Percentiles rank a stretch among this genome's conserved stretches.
Conservation (phyloP, 2,329 filamentous ascomycete genomes). For the Boeremia exigua region DNA sequence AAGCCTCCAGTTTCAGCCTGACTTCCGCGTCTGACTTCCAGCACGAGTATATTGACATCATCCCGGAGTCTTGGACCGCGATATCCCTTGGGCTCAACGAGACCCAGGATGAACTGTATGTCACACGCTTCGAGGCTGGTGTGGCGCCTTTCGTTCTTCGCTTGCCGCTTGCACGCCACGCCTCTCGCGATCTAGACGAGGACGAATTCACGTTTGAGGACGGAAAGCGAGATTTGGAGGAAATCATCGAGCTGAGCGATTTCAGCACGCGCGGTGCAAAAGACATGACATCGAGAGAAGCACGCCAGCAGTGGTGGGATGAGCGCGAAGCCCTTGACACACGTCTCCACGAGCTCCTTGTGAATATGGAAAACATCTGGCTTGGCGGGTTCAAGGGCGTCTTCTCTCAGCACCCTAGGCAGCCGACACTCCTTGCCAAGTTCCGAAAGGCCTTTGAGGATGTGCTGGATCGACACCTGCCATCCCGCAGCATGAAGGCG, state of each 20-base stretch:
- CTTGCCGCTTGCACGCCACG: slow-evolving; percentile 82
- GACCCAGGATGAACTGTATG: slow-evolving; percentile 80
- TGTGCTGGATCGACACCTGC: slow-evolving; percentile 82
- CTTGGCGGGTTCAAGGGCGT: slow-evolving; percentile 93
- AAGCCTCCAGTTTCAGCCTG: slow-evolving; percentile 43
- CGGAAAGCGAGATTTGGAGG: slow-evolving; percentile 77
- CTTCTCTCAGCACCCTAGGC: slow-evolving; percentile 75
- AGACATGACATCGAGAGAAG: slow-evolving; percentile 74
- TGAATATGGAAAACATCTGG: slow-evolving; percentile 91
- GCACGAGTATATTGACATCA: slow-evolving; percentile 80
- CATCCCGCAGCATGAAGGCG: slow-evolving; percentile 73
- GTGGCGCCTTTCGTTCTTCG: slow-evolving; percentile 84
- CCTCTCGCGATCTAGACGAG: slow-evolving; percentile 77
- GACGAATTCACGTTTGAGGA: slow-evolving; percentile 85
- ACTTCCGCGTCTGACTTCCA: slow-evolving; percentile 65
- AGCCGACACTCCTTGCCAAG: slow-evolving; percentile 69
- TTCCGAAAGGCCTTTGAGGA: slow-evolving; percentile 81
- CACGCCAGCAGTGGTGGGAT: slow-evolving; percentile 87
- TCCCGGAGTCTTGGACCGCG: slow-evolving; percentile 83
- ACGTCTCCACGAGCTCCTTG: slow-evolving; percentile 76
- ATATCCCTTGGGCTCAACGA: slow-evolving; percentile 86
- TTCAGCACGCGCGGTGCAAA: slow-evolving; percentile 77
- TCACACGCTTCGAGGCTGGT: slow-evolving; percentile 81
- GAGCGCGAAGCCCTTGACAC: slow-evolving; percentile 81
- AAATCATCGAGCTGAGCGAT: slow-evolving; percentile 84